phyloP scores from a whole-genome alignment of 2,329 filamentous ascomycete genomes.

The Fusarium continuum region DNA sequence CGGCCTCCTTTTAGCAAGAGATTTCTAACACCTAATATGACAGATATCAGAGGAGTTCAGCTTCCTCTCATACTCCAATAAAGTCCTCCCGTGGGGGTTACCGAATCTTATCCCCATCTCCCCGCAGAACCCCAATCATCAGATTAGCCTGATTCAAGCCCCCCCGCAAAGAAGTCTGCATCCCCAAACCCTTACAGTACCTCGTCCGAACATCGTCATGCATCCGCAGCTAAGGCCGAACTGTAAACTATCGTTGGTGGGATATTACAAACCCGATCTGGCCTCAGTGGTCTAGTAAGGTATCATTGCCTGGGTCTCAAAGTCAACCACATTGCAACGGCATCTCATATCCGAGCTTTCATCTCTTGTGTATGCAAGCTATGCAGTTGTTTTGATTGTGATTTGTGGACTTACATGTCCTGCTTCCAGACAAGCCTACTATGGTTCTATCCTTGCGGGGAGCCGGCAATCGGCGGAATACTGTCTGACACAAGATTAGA shows the following conservation, averaged over 20 bases:
- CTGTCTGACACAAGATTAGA: neutral
- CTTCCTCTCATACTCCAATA: neutral
- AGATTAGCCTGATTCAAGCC: slow-evolving; percentile 1
- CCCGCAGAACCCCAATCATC: slow-evolving; percentile 21
- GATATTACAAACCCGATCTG: slow-evolving; percentile 3
- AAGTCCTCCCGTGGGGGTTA: slow-evolving; percentile 8
- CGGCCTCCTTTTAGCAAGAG: too few species aligned
- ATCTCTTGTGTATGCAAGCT: neutral
- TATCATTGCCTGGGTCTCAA: neutral
- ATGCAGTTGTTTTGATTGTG: neutral
- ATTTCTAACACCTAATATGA: too few species aligned
- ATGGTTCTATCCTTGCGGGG: neutral
- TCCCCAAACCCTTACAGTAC: neutral
- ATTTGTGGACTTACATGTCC: slow-evolving; percentile 11
- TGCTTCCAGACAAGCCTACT: neutral
- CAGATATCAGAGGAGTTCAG: neutral
- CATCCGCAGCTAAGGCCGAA: neutral
- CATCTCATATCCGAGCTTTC: slow-evolving; percentile 2
- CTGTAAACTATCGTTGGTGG: slow-evolving; percentile 12
- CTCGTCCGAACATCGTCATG: neutral
- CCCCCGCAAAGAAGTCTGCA: neutral
- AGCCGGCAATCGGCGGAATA: neutral
- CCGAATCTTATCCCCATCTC: neutral
- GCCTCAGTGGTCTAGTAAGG: neutral
- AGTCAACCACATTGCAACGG: neutral